Conservation (phyloP, 2,329 filamentous ascomycete genomes). For the Stachybotrys chlorohalonatus region DNA sequence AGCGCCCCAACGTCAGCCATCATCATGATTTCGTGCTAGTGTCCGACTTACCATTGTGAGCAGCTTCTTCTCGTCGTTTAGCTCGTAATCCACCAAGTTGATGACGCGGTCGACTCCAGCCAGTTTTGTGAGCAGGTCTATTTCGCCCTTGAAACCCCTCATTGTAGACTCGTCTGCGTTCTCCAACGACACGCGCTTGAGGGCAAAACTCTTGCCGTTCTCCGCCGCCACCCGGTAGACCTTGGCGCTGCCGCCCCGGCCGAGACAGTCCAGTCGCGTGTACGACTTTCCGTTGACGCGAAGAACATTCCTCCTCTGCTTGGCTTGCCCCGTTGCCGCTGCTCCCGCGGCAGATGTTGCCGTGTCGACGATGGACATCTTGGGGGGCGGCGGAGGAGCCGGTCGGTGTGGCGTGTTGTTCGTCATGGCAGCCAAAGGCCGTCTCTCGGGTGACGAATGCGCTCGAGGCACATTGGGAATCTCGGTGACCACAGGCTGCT, state of each 20-base stretch:
- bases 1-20: background rate
- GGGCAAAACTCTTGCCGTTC: conserved; percentile 88
- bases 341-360: conserved; percentile 79
- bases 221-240: conserved; percentile 97
- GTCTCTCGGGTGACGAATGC: conserved; percentile 43
- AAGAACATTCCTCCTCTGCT: conserved; percentile 73
- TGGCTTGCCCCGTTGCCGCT: conserved; percentile 60
- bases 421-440: conserved; percentile 42
- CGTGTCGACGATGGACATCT: conserved; percentile 93
- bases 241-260: conserved; percentile 84
- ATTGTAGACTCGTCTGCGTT: conserved; percentile 80
- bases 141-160: conserved; percentile 87
- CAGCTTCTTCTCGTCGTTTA: conserved; percentile 85
- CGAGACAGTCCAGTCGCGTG: conserved; percentile 81
- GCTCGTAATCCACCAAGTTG: conserved; percentile 80
- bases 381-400: conserved; percentile 76
- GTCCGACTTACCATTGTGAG: conserved; percentile 65
- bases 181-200: conserved; percentile 88
- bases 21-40: background rate
- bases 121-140: conserved; percentile 77
- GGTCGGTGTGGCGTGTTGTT: conserved; percentile 68
- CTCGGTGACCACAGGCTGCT: conserved; percentile 39
- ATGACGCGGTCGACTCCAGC: conserved; percentile 84
- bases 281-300: conserved; percentile 88
- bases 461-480: conserved; percentile 24